Conservation (phyloP, 2,329 filamentous ascomycete genomes). For the Scedosporium aurantiacum region DNA sequence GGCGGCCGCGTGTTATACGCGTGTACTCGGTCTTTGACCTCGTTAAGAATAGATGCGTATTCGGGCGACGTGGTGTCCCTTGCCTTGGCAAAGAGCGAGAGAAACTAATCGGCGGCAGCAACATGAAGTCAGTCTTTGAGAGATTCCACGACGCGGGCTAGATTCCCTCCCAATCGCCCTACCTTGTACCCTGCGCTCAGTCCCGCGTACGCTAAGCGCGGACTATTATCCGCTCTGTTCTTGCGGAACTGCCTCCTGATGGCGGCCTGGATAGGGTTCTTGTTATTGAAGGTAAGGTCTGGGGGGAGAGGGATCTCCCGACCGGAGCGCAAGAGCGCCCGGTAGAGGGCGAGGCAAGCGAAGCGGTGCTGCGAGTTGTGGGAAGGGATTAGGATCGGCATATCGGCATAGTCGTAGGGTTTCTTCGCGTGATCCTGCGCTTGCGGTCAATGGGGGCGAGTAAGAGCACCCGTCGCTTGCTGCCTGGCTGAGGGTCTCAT, state of each 20-base stretch:
- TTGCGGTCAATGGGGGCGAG: not conserved
- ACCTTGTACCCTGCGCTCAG: slow-evolving; percentile 61
- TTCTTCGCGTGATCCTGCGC: not conserved
- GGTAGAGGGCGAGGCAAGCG: slow-evolving; percentile 59
- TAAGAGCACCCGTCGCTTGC: slow-evolving; percentile 1
- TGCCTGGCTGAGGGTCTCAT: not conserved
- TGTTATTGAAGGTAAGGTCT: not conserved
- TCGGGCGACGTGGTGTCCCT: slow-evolving; percentile 26
- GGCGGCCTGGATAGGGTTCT: slow-evolving; percentile 23
- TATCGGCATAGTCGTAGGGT: not conserved
- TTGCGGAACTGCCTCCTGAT: slow-evolving; percentile 51
- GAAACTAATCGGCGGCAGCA: slow-evolving; percentile 20
- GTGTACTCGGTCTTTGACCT: slow-evolving; percentile 2
- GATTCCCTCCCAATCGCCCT: slow-evolving; percentile 1
- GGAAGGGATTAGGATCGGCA: slow-evolving; percentile 27
- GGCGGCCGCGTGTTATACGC: slow-evolving; percentile 12
- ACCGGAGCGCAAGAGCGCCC: slow-evolving; percentile 53
- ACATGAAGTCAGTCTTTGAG: not conserved
- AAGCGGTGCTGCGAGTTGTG: slow-evolving; percentile 40
- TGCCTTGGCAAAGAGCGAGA: slow-evolving; percentile 28
- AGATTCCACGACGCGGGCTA: not conserved
- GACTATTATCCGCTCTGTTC: slow-evolving; percentile 46
- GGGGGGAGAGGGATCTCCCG: slow-evolving; percentile 38
- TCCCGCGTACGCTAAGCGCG: slow-evolving; percentile 47
- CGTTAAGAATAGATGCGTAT: slow-evolving; percentile 26